These are phyloP conservation scores for Cladophialophora carrionii DNA, from an alignment of 2,329 filamentous ascomycete species.

Conservation along the genomic window DNA sequence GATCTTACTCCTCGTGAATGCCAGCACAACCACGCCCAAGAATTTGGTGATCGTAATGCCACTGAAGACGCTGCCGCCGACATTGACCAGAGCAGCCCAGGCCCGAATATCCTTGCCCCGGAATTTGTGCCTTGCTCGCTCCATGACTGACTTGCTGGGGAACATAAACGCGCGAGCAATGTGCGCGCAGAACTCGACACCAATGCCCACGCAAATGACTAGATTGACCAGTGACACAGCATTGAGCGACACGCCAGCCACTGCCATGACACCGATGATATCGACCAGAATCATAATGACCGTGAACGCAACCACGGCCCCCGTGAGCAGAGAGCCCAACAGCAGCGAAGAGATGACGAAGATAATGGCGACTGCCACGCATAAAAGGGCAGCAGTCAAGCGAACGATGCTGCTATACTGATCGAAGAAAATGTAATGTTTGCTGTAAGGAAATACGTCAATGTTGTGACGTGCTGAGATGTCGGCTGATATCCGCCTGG, in stretches of 20 bases:
- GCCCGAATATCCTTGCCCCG: conserved; percentile 80
- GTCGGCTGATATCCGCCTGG: conserved; percentile 80
- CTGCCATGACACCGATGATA: conserved; percentile 92
- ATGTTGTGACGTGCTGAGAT: conserved; percentile 72
- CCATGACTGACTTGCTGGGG: conserved; percentile 79
- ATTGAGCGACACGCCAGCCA: conserved; percentile 86
- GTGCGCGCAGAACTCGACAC: conserved; percentile 96
- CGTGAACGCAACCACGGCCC: conserved; percentile 78
- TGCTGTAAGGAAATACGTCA: conserved; percentile 92
- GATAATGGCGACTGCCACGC: conserved; percentile 82
- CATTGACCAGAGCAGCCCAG: conserved; percentile 92
- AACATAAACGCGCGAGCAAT: conserved; percentile 96
- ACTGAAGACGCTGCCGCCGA: conserved; percentile 90
- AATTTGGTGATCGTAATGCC: conserved; percentile 97
- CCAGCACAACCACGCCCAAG: conserved; percentile 85
- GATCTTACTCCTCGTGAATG: conserved; percentile 95
- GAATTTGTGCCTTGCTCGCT: conserved; percentile 76
- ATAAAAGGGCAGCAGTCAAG: conserved; percentile 77
- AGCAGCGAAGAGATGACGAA: conserved; percentile 77
- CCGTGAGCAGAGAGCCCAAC: conserved; percentile 81
- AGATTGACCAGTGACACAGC: conserved; percentile 94
- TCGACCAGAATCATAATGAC: conserved; percentile 93
- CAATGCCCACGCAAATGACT: conserved; percentile 95
- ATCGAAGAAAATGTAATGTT: conserved; percentile 99
- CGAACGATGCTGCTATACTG: conserved; percentile 86